Percentiles rank a stretch among this genome's conserved stretches.
phyloP scores from a whole-genome alignment of 345 rosid genomes.

The Populus davidiana region DNA sequence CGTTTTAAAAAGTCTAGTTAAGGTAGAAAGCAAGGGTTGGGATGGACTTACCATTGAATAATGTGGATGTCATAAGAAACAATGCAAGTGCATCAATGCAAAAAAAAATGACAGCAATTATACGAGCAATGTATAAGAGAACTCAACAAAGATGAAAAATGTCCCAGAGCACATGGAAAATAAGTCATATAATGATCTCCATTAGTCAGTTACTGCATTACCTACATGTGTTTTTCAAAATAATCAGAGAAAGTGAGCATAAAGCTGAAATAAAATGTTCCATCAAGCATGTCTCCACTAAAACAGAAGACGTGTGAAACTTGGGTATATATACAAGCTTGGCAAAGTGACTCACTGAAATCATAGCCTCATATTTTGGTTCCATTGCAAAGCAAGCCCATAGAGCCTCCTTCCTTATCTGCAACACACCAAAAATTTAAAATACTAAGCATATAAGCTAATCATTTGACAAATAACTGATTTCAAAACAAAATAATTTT shows the following conservation, averaged over 20 bases:
- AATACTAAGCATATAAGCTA: background rate
- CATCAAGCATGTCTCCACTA: background rate
- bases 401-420: conserved; percentile 90
- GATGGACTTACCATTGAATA: background rate
- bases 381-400: conserved; percentile 92
- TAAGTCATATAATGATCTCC: background rate
- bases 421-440: conserved; percentile 17
- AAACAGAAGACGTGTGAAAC: background rate
- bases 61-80: background rate
- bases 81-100: background rate
- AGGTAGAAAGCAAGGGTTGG: background rate
- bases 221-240: too few relatives aligned
- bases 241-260: too few relatives aligned
- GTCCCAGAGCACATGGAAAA: background rate
- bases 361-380: conserved; percentile 81
- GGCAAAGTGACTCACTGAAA: conserved; percentile 45
- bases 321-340: background rate
- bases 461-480: background rate
- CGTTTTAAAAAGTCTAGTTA: background rate
- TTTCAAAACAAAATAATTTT: background rate
- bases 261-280: background rate
- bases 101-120: background rate
- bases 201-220: background rate
- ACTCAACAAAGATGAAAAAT: background rate
- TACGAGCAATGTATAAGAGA: background rate